phyloP scores from a whole-genome alignment of 164 flowering plant species.

The Sextonia rubra region DNA sequence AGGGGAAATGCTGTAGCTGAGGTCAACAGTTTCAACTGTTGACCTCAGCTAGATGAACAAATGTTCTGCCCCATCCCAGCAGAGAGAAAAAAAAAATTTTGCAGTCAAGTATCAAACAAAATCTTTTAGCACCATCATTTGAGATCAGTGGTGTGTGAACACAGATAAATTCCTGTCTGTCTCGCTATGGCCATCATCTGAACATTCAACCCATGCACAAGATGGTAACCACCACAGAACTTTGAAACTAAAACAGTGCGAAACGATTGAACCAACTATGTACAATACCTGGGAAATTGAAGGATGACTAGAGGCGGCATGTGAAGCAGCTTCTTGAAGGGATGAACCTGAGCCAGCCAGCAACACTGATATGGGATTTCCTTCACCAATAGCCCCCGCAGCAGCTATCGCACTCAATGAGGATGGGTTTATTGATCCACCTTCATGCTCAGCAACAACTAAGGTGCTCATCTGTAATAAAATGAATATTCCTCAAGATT shows the following conservation, averaged over 20 bases:
- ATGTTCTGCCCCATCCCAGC: neutral
- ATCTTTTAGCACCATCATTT: neutral
- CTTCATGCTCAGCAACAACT: constrained; percentile 78
- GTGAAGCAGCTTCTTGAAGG: constrained; percentile 68
- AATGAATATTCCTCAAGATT: neutral
- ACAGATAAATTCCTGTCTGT: neutral
- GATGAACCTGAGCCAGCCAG: constrained; percentile 85
- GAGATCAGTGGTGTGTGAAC: neutral
- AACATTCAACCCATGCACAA: neutral
- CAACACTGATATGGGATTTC: constrained; percentile 57
- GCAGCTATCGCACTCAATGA: constrained; percentile 74
- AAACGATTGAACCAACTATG: neutral
- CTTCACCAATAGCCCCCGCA: constrained; percentile 51
- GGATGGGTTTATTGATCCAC: constrained; percentile 50
- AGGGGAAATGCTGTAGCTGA: neutral
- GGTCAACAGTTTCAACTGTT: neutral
- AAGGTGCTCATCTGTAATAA: constrained; percentile 56
- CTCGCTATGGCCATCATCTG: neutral
- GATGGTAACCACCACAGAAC: neutral
- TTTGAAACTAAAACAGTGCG: neutral
- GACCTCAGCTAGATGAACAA: too few species aligned
- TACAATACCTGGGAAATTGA: constrained; percentile 64
- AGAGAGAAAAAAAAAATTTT: neutral
- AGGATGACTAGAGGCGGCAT: constrained; percentile 73
- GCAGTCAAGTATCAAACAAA: too few species aligned